A percentile compares a stretch with the other conserved stretches of the same genome.
These are phyloP conservation scores for Ogataea trehaloabstinens DNA, from an alignment of 805 yeast species.

Conservation along the genomic window DNA sequence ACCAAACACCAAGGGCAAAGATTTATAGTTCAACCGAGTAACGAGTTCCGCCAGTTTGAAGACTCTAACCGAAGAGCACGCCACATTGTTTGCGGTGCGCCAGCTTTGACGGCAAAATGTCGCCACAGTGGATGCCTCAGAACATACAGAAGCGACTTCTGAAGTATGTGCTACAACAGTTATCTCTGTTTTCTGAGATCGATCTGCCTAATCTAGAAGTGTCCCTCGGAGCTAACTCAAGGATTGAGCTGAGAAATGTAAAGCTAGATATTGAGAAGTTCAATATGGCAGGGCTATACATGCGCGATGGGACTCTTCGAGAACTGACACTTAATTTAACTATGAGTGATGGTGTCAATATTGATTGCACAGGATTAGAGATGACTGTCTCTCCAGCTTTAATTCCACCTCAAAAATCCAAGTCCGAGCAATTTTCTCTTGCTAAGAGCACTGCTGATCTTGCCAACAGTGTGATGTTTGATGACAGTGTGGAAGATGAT, in stretches of 20 bases:
- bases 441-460: conserved; percentile 75
- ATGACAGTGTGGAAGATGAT: conserved; percentile 34
- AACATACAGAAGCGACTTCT: conserved; percentile 80
- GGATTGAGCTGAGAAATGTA: conserved; percentile 56
- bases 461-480: conserved; percentile 56
- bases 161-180: conserved; percentile 75
- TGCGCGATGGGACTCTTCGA: conserved; percentile 61
- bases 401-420: conserved; percentile 26
- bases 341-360: conserved; percentile 67
- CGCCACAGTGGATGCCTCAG: conserved; percentile 72
- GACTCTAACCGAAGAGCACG: too few relatives aligned
- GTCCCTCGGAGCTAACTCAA: conserved; percentile 56
- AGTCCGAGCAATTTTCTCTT: conserved; percentile 43
- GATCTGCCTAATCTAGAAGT: conserved; percentile 82
- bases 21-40: too few relatives aligned
- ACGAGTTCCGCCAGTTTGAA: too few relatives aligned
- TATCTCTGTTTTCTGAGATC: conserved; percentile 70
- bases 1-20: too few relatives aligned
- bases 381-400: conserved; percentile 41
- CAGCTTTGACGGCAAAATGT: too few relatives aligned
- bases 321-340: conserved; percentile 57
- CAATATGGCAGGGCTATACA: conserved; percentile 58
- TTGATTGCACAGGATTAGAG: conserved; percentile 56
- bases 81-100: neutral
- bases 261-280: conserved; percentile 71